phyloP scores from a whole-genome alignment of 73 alveolate species.

The Symbiodinium pilosum region DNA sequence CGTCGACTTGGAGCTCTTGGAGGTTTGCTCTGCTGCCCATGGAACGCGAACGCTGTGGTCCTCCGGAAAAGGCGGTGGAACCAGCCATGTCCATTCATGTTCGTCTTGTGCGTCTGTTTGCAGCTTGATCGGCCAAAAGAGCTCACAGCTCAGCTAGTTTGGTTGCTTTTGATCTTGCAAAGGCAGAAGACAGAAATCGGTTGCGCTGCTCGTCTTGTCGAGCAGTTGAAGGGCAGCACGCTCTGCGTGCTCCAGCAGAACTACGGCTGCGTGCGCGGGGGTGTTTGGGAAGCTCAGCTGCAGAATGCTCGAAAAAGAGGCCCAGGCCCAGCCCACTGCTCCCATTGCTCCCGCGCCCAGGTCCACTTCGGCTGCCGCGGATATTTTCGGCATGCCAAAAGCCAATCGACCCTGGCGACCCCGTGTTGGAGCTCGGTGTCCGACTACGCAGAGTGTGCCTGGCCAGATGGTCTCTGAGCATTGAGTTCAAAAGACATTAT shows the following conservation, averaged over 20 bases:
- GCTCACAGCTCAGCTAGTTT: no score
- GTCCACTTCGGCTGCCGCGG: conserved; percentile 84
- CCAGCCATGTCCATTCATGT: no score
- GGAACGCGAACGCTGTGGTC: conserved; percentile 39
- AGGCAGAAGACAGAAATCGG: neutral
- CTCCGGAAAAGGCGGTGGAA: neutral
- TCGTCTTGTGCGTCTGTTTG: no score
- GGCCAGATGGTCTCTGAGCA: neutral
- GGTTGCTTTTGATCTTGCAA: no score
- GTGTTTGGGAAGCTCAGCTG: conserved; percentile 51
- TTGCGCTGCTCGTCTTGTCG: conserved; percentile 29
- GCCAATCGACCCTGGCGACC: neutral
- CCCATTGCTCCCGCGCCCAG: neutral
- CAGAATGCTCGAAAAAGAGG: no score
- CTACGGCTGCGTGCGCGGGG: conserved; percentile 47
- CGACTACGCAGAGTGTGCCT: conserved; percentile 1
- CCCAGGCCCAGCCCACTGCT: no score
- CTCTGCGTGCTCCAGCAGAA: conserved; percentile 61
- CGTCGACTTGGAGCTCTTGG: conserved; percentile 34
- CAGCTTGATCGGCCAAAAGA: no score
- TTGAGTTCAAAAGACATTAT: no score
- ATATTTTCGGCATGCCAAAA: neutral
- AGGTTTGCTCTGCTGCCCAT: conserved; percentile 69
- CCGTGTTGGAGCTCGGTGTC: neutral
- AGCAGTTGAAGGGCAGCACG: conserved; percentile 25